phyloP scores from a whole-genome alignment of 208 protist species.

The Leishmania major region DNA sequence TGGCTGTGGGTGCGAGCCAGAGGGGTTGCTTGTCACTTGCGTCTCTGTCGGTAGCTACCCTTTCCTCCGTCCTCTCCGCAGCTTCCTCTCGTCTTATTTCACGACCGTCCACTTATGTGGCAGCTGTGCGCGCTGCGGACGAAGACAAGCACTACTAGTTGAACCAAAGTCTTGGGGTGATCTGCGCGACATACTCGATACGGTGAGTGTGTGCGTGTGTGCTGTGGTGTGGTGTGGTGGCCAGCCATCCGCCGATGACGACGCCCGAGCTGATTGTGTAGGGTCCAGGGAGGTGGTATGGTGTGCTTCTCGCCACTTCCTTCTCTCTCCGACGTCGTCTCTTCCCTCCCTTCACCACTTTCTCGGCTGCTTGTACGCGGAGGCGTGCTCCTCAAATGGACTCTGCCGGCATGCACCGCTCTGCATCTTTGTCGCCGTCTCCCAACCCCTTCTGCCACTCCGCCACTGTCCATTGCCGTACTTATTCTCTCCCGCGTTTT shows the following conservation, averaged over 20 bases:
- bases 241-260: too few species aligned
- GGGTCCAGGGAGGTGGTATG: background rate
- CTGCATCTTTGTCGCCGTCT: background rate
- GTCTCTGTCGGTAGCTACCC: background rate
- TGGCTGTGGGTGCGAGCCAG: too few species aligned
- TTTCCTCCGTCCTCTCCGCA: background rate
- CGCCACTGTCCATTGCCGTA: background rate
- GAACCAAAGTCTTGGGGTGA: too few species aligned
- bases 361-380: too few species aligned
- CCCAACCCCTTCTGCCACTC: too few species aligned
- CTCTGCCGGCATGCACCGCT: background rate
- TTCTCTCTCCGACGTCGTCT: background rate
- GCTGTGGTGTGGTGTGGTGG: too few species aligned
- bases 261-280: too few species aligned
- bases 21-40: background rate
- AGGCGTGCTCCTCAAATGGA: background rate
- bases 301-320: conserved; percentile 12
- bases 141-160: too few species aligned
- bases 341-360: background rate
- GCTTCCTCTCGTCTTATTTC: background rate
- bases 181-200: too few species aligned
- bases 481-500: background rate
- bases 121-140: too few species aligned
- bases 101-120: background rate
- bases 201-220: too few species aligned